These are phyloP conservation scores for Sarocladium strictum DNA, from an alignment of 2,329 filamentous ascomycete species.

Conservation along the genomic window DNA sequence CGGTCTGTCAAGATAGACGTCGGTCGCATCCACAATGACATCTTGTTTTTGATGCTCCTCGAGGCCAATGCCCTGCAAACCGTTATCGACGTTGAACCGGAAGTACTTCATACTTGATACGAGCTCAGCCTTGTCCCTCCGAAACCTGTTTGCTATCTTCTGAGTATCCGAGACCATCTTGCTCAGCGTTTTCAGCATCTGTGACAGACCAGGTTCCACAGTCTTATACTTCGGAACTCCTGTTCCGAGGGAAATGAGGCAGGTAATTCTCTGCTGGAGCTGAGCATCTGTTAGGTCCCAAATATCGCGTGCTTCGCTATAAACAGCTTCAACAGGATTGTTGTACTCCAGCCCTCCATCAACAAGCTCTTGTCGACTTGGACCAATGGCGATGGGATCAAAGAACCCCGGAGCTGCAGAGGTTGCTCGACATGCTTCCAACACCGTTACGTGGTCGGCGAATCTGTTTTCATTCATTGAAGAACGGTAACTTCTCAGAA, in stretches of 20 bases:
- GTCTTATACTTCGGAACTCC: slow-evolving; percentile 24
- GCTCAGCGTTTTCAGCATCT: slow-evolving; percentile 14
- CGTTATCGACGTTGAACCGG: slow-evolving; percentile 37
- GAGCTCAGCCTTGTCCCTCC: slow-evolving; percentile 23
- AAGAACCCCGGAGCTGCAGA: slow-evolving; percentile 30
- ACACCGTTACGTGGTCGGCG: slow-evolving; percentile 19
- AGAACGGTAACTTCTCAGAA: slow-evolving; percentile 26
- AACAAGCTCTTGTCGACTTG: slow-evolving; percentile 23
- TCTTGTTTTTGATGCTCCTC: slow-evolving; percentile 22
- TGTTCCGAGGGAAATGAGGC: slow-evolving; percentile 34
- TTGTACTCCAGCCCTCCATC: slow-evolving; percentile 34
- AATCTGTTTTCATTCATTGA: slow-evolving; percentile 1
- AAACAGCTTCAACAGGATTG: slow-evolving; percentile 36
- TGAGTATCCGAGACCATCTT: slow-evolving; percentile 31
- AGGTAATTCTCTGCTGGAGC: slow-evolving; percentile 24
- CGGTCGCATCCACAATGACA: slow-evolving; percentile 16
- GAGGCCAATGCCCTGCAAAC: slow-evolving; percentile 34
- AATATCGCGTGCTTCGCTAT: slow-evolving; percentile 30
- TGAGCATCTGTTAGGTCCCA: slow-evolving; percentile 20
- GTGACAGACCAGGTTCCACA: slow-evolving; percentile 12
- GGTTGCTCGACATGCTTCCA: slow-evolving; percentile 30
- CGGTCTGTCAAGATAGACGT: slow-evolving; percentile 1
- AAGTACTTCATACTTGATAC: slow-evolving; percentile 28
- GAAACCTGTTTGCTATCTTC: slow-evolving; percentile 27
- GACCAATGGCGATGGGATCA: slow-evolving; percentile 24